Conservation (phyloP, 2,329 filamentous ascomycete genomes). For the Teratosphaeria pseudoeucalypti region DNA sequence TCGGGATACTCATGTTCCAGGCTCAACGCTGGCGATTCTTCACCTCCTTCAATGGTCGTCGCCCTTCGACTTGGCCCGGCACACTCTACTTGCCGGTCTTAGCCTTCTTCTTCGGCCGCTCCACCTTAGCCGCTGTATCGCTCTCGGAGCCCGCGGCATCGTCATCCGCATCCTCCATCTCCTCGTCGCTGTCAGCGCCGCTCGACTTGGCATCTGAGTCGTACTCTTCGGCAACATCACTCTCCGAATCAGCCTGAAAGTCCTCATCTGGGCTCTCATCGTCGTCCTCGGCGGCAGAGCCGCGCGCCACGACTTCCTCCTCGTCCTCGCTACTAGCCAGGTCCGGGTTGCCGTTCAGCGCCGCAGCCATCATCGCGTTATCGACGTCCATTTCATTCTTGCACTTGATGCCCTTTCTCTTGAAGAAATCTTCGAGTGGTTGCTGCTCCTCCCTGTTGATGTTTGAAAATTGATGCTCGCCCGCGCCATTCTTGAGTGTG, state of each 20-base stretch:
- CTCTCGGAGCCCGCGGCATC: conserved; percentile 34
- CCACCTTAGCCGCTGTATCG: conserved; percentile 44
- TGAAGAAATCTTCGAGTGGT: conserved; percentile 94
- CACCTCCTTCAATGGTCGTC: not conserved
- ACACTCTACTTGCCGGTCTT: conserved; percentile 33
- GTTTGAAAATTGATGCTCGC: conserved; percentile 94
- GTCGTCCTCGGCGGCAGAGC: conserved; percentile 82
- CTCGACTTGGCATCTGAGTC: conserved; percentile 86
- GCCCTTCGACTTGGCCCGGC: not conserved
- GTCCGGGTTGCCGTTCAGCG: conserved; percentile 65
- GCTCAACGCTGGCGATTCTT: not conserved
- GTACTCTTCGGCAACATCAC: conserved; percentile 91
- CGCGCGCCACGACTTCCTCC: conserved; percentile 83
- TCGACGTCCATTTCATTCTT: conserved; percentile 99
- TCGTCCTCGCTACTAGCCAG: conserved; percentile 73
- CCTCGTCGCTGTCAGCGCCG: conserved; percentile 47
- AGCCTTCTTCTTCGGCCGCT: conserved; percentile 55
- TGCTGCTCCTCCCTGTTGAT: conserved; percentile 98
- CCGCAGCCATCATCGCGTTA: conserved; percentile 59
- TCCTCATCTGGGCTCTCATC: conserved; percentile 59
- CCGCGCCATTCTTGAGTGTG: conserved; percentile 72
- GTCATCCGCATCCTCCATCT: conserved; percentile 50
- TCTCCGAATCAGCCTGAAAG: conserved; percentile 84
- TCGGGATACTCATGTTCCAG: not conserved
- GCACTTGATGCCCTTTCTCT: conserved; percentile 83